Evolutionary conservation across 2,329 filamentous ascomycete species (phyloP).

Genomic region (Alternaria rosae): DNA sequence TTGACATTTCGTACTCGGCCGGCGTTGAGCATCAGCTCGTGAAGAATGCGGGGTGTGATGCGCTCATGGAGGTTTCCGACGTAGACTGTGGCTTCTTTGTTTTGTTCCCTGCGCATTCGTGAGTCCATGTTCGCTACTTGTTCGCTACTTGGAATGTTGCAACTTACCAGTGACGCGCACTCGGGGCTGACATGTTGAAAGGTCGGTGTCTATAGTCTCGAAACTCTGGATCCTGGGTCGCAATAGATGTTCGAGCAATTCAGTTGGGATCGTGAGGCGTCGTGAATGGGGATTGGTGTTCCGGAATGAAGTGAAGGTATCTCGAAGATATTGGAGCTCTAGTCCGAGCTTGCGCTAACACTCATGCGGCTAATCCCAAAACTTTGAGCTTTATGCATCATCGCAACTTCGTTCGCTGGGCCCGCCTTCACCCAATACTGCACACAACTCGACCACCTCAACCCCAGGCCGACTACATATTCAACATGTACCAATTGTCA

Average conservation of each 20-base stretch:
- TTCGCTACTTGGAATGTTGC: not conserved
- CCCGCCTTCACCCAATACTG: constrained; percentile 7
- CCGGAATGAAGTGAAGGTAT: constrained; percentile 3
- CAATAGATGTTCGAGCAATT: not conserved
- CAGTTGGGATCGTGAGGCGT: not conserved
- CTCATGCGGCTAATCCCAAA: constrained; percentile 20
- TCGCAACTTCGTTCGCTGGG: constrained; percentile 13
- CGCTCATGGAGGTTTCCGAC: constrained; percentile 98
- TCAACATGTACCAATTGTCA: constrained; percentile 71
- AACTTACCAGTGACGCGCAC: constrained; percentile 77
- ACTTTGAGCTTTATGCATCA: constrained; percentile 33
- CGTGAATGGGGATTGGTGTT: constrained; percentile 11
- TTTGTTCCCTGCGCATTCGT: constrained; percentile 68
- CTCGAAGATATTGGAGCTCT: constrained; percentile 34
- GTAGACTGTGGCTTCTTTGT: constrained; percentile 98
- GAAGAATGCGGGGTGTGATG: constrained; percentile 86
- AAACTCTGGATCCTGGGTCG: not conserved
- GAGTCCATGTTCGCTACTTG: constrained; percentile 14
- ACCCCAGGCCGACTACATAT: constrained; percentile 1
- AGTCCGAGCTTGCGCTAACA: constrained; percentile 15
- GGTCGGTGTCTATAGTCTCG: not conserved
- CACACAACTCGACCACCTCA: constrained; percentile 2
- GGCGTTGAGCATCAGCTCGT: constrained; percentile 98
- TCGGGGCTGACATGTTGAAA: constrained; percentile 62
- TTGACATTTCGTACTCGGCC: constrained; percentile 98